phyloP scores from a whole-genome alignment of 2,329 filamentous ascomycete genomes.

The Bipolaris sorokiniana region DNA sequence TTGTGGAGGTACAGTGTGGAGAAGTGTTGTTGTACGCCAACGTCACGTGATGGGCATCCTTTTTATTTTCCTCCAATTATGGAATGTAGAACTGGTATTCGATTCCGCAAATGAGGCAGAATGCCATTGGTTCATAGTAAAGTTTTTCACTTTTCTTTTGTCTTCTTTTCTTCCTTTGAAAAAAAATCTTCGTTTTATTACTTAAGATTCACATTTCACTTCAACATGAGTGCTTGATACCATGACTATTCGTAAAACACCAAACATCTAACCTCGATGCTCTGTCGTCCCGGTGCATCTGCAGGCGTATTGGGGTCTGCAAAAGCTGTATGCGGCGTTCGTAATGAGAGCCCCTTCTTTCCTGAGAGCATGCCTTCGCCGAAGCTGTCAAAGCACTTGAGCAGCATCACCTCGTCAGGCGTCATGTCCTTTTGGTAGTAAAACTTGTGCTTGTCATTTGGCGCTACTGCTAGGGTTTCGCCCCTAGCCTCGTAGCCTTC shows the following conservation, averaged over 20 bases:
- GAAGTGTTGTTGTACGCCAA: too few species aligned
- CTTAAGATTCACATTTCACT: too few species aligned
- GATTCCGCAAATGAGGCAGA: too few species aligned
- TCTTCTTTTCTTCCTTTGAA: too few species aligned
- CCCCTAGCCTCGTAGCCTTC: constrained; percentile 68
- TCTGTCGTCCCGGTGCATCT: constrained; percentile 61
- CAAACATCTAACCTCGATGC: constrained; percentile 69
- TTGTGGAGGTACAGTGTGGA: too few species aligned
- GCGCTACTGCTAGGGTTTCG: constrained; percentile 66
- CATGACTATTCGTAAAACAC: constrained; percentile 62
- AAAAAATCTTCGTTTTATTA: too few species aligned
- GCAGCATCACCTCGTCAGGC: constrained; percentile 59
- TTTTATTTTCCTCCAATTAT: too few species aligned
- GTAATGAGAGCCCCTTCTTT: constrained; percentile 49
- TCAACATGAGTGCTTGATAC: too few species aligned
- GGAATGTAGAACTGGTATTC: too few species aligned
- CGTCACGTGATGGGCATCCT: too few species aligned
- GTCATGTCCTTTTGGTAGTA: constrained; percentile 74
- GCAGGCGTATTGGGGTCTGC: constrained; percentile 60
- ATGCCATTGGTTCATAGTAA: too few species aligned
- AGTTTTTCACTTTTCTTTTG: too few species aligned
- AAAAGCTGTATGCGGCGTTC: constrained; percentile 71
- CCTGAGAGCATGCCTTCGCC: constrained; percentile 53
- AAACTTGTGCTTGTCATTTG: constrained; percentile 65
- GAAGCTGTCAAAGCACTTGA: constrained; percentile 58